Evolutionary conservation across 257 asterid species (phyloP).

Genomic region (Orobanche coerulescens): DNA sequence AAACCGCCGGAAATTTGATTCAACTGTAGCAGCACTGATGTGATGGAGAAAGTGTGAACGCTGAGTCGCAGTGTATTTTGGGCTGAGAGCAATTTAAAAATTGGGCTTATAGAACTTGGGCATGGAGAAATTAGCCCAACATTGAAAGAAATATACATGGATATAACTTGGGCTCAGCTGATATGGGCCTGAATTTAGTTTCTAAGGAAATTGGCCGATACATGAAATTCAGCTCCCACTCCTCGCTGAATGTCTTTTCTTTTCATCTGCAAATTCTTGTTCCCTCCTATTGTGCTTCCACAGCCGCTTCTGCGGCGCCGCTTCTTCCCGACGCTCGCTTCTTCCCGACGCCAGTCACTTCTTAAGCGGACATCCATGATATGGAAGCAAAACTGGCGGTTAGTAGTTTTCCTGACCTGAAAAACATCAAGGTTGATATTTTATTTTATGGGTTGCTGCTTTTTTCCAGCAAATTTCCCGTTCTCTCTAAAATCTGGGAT

Average conservation of each 20-base stretch:
- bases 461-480: conserved; percentile 26
- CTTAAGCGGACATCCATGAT: conserved; percentile 9
- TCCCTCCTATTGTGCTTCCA: conserved; percentile 7
- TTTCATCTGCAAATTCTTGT: background rate
- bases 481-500: conserved; percentile 19
- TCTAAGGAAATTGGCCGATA: background rate
- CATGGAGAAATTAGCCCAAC: background rate
- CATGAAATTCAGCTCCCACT: background rate
- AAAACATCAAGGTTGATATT: conserved; percentile 20
- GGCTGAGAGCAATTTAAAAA: no score
- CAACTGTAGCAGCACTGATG: no score
- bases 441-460: conserved; percentile 44
- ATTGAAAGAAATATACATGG: background rate
- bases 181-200: background rate
- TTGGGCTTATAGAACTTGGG: background rate
- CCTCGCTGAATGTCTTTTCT: background rate
- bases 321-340: no score
- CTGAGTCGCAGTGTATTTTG: background rate
- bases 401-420: conserved; percentile 10
- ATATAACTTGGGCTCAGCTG: no score
- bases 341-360: background rate
- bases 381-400: conserved; percentile 21
- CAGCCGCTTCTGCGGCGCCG: conserved; percentile 12
- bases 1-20: no score
- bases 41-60: no score